phyloP scores from a whole-genome alignment of 352 stramenopile genomes.

The Globisporangium splendens region DNA sequence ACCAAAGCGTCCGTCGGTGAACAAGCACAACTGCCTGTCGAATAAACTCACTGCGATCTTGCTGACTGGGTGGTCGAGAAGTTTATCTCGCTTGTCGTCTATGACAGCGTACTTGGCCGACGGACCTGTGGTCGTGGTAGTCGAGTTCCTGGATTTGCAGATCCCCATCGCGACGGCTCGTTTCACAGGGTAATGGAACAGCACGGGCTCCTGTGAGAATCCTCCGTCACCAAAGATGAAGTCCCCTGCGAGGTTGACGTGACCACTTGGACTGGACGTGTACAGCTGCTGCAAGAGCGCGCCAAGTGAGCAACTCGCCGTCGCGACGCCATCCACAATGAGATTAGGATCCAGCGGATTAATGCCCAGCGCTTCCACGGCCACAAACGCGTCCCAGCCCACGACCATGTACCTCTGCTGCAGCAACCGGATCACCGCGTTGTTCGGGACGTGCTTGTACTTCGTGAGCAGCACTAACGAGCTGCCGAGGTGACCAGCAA shows the following conservation, averaged over 20 bases:
- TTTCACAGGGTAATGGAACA: no score
- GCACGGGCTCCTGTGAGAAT: no score
- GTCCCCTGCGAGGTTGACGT: no score
- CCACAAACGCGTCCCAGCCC: conserved; percentile 40
- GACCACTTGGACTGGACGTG: conserved; percentile 33
- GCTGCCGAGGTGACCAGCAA: conserved; percentile 22
- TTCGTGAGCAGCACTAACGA: conserved; percentile 29
- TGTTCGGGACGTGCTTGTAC: conserved; percentile 38
- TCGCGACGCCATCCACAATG: conserved; percentile 15
- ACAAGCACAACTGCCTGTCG: conserved; percentile 28
- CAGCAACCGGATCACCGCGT: conserved; percentile 36
- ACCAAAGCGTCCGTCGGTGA: conserved; percentile 27
- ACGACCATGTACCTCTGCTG: conserved; percentile 45
- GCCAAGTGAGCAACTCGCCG: conserved; percentile 30
- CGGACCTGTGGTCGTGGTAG: no score
- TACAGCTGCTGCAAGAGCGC: conserved; percentile 47
- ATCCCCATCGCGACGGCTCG: no score
- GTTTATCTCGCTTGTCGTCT: no score
- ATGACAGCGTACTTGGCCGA: no score
- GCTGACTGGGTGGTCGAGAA: neutral
- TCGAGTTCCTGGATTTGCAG: no score
- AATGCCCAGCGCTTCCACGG: conserved; percentile 39
- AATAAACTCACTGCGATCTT: conserved; percentile 32
- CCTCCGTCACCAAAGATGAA: no score
- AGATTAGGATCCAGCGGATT: conserved; percentile 31